Base-by-base conservation (phyloP, 2,329 filamentous ascomycete species). In the Colletotrichum spaethianum region DNA sequence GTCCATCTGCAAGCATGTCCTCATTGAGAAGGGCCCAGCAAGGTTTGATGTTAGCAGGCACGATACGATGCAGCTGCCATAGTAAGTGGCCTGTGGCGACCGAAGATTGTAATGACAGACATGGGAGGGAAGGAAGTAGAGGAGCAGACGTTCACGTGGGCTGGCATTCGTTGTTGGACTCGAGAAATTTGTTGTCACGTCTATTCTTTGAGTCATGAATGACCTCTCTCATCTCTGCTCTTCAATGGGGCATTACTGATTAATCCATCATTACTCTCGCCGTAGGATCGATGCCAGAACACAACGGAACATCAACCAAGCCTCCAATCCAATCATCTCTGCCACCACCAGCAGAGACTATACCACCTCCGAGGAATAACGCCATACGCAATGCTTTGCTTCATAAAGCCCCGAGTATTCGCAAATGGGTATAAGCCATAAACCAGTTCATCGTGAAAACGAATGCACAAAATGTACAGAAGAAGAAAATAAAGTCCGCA, bases 401-500 rank as follows among this genome's bases (percentile, higher is more conserved):
- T 48, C 48, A 26, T 44, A 59, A 70, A 55, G 44, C 52, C 55
- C 33, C 33, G 52, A 46, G 46, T 60, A 67, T 50, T 48, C 56
- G 40, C 31, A 40, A 61, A 53, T 28, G 66, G 70, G 70, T 72
- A 72, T 72, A 63, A 59, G 38, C 66, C 70, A 60, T 64, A 36
- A 63, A 44, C 60, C 59, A 64, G 28, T 69, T 31, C 65, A 23
- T 64, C 66, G 53, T 70, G 33, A 70, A 64, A 59, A 33, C 36
- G 46, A 48, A 60, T 55, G 60, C 26, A 64, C 66, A 42, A 57
- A 38, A 56, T 72, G 65, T 70, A 72, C 65, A 70, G 31, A 59
- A 69, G 52, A 64, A 69, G 23, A 68, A 63, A 63, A 57, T 2
- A 57, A 33, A 36, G 36, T 42, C 31, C 16, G 38, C 20, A 23